Evolutionary conservation across 441 rosid genomes (phyloP), one percentile per base, ranked within the genome.

Genomic region (Pelargonium cotyledonis): DNA sequence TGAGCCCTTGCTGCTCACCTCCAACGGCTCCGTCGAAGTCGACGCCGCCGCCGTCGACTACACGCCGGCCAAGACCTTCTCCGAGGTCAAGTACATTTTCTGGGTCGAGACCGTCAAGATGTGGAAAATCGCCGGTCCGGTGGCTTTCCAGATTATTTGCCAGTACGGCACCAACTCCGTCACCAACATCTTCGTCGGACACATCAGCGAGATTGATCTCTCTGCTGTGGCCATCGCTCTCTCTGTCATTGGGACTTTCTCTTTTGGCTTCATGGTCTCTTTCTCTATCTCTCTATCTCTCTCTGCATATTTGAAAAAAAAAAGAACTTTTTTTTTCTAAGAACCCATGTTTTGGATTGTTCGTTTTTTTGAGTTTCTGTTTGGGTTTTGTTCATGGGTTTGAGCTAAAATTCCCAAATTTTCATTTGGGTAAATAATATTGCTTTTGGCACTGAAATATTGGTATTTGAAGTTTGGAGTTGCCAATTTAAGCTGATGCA

Each of bases 211-310:
- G 0, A 2, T 84, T 9, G 82, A 89, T 74, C 96, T 92, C 79
- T 86, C 95, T 21, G 88, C 89, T 19, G 91, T 89, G 26, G 73
- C 95, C 2, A 81, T 89, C 69, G 75, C 92, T 19, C 89, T 88
- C 63, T 78, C 86, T 12, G 97, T 88, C 70, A 79, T 88, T 7
- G 86, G 92, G 15, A 80, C 85, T 46, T 91, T 89, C 88, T 82
- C 94, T 68, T 89, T 86, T 60, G 94, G 97, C 16, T 91, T 91
- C 84, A 55, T 88, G 96, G 94, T 85, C 21, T 23, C 6, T 10
- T 7, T 15, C 29, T 68, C n/a, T 10, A 7, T 18, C 41, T 19
- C 1, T 0, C 1, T 26, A 26, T 40, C 62, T 8, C 14, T 46
- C 58, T 51, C 21, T 51, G 1, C 58, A n/a, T 5, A 51, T 51